A percentile compares a stretch with the other conserved stretches of the same genome.
Evolutionary conservation across 192 early-diverging fungal genomes (phyloP).

Genomic region (Backusella circina): DNA sequence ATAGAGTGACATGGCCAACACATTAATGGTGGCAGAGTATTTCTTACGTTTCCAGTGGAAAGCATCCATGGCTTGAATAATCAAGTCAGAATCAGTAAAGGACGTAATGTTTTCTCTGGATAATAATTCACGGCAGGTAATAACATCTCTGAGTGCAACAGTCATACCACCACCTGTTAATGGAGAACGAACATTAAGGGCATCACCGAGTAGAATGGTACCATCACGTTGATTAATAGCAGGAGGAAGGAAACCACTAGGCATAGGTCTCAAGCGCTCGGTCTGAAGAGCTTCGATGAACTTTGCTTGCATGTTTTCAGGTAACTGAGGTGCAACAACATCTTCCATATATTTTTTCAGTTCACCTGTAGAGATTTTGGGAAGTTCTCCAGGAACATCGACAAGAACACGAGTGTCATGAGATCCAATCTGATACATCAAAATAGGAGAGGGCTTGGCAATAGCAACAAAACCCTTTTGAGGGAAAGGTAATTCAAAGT

Average conservation of each 20-base stretch:
- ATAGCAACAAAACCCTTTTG: conserved; percentile 91
- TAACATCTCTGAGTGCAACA: conserved; percentile 87
- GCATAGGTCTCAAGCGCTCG: conserved; percentile 76
- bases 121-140: conserved; percentile 60
- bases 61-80: conserved; percentile 55
- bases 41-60: conserved; percentile 77
- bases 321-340: conserved; percentile 70
- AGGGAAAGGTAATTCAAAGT: conserved; percentile 72
- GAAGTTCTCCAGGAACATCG: conserved; percentile 87
- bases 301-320: conserved; percentile 50
- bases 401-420: conserved; percentile 87
- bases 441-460: conserved; percentile 78
- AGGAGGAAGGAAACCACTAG: conserved; percentile 83
- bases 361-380: conserved; percentile 62
- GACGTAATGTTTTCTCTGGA: conserved; percentile 37
- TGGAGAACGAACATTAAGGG: conserved; percentile 93
- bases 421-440: conserved; percentile 90
- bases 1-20: conserved; percentile 88
- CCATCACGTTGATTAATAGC: conserved; percentile 63
- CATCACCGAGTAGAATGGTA: conserved; percentile 89
- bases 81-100: conserved; percentile 40
- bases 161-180: conserved; percentile 97
- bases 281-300: conserved; percentile 69
- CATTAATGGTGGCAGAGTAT: conserved; percentile 75
- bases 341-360: conserved; percentile 62